Evolutionary conservation across 495 filamentous ascomycete genomes (phyloP).

Genomic region (Bombardia bombarda): DNA sequence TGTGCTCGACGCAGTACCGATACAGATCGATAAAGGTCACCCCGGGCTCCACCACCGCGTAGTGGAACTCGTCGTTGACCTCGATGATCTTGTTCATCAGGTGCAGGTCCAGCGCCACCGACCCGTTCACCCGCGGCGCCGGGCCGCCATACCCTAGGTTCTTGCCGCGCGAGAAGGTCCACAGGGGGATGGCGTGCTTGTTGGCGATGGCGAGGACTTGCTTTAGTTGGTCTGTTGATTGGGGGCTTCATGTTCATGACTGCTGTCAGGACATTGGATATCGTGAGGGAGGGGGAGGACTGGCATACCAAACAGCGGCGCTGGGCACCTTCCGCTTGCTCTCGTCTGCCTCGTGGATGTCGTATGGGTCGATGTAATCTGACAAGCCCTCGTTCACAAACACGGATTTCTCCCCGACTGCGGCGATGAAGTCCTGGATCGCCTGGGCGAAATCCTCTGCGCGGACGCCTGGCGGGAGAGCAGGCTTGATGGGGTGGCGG

Average conservation of each 20-base stretch:
- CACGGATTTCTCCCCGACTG: conserved; percentile 26
- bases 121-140: conserved; percentile 42
- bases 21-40: conserved; percentile 49
- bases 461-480: conserved; percentile 35
- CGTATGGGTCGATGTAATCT: conserved; percentile 41
- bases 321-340: conserved; percentile 30
- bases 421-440: conserved; percentile 18
- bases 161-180: conserved; percentile 44
- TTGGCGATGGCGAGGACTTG: conserved; percentile 34
- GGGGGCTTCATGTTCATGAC: conserved; percentile 17
- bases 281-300: not conserved
- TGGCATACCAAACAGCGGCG: conserved; percentile 30
- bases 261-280: not conserved
- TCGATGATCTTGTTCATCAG: conserved; percentile 50
- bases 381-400: conserved; percentile 25
- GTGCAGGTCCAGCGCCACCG: conserved; percentile 46
- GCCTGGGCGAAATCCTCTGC: conserved; percentile 22
- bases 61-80: conserved; percentile 45
- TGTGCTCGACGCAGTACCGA: conserved; percentile 38
- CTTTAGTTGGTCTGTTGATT: conserved; percentile 33
- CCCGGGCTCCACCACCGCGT: conserved; percentile 48
- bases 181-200: conserved; percentile 40
- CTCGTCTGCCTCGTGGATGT: conserved; percentile 22
- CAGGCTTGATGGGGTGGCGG: conserved; percentile 14
- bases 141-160: conserved; percentile 52